Evolutionary conservation across 2,329 filamentous ascomycete species (phyloP).

Genomic region (Rosellinia necatrix): DNA sequence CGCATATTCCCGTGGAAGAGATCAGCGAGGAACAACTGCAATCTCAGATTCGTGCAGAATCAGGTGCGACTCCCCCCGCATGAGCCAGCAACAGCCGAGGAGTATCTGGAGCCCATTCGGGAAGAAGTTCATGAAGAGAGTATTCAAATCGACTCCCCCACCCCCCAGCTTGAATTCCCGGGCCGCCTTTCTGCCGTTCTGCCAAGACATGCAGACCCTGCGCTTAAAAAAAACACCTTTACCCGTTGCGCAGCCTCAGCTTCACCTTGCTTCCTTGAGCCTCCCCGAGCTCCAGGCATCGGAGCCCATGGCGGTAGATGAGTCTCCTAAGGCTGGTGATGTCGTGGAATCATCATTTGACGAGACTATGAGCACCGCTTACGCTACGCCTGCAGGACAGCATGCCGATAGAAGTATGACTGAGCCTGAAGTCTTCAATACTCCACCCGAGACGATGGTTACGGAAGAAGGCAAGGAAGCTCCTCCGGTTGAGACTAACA

Average conservation of each 20-base stretch:
- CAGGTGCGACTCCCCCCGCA: constrained; percentile 12
- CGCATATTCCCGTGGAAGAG: not conserved
- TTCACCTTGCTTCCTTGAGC: not conserved
- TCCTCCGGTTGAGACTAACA: not conserved
- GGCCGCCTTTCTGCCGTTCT: constrained; percentile 52
- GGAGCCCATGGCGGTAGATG: not conserved
- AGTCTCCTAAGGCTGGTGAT: not conserved
- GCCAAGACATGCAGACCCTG: constrained; percentile 49
- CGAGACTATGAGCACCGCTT: not conserved
- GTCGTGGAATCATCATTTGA: not conserved
- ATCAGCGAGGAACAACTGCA: constrained; percentile 22
- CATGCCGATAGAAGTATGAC: not conserved
- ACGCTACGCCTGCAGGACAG: not conserved
- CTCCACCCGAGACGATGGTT: not conserved
- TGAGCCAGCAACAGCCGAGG: not conserved
- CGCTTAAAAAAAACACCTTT: constrained; percentile 42
- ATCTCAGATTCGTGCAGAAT: constrained; percentile 27
- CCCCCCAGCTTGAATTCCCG: constrained; percentile 47
- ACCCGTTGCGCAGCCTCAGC: constrained; percentile 17
- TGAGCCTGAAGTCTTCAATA: not conserved
- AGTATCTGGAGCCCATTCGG: not conserved
- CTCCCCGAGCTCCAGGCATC: not conserved
- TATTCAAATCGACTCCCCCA: constrained; percentile 12
- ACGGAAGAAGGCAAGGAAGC: not conserved
- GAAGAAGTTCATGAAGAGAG: constrained; percentile 22